phyloP scores from a whole-genome alignment of 179 eudicot species.

The Amaranthus tricolor region DNA sequence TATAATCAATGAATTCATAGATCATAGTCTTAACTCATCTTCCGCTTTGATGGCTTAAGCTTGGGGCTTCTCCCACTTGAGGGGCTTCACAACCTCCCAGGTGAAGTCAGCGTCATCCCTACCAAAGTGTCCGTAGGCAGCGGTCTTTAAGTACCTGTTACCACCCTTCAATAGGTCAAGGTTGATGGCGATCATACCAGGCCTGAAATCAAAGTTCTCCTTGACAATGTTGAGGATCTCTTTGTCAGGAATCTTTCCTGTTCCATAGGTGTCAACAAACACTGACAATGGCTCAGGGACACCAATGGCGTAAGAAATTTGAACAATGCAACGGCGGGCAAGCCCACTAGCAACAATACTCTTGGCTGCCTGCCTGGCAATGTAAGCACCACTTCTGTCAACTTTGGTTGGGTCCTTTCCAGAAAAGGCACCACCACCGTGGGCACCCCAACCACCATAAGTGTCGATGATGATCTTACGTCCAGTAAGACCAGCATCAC shows the following conservation, averaged over 20 bases:
- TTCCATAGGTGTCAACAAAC: slow-evolving; percentile 76
- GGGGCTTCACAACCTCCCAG: slow-evolving; percentile 78
- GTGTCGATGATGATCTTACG: slow-evolving; percentile 83
- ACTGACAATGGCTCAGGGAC: slow-evolving; percentile 85
- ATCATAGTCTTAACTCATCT: not conserved
- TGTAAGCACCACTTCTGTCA: slow-evolving; percentile 82
- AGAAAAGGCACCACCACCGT: slow-evolving; percentile 88
- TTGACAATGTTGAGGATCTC: slow-evolving; percentile 72
- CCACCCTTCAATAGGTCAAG: slow-evolving; percentile 76
- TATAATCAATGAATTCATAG: slow-evolving; percentile 27
- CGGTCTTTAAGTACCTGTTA: slow-evolving; percentile 52
- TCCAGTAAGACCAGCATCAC: slow-evolving; percentile 87
- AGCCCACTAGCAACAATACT: slow-evolving; percentile 83
- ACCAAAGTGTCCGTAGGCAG: slow-evolving; percentile 75
- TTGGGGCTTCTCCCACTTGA: slow-evolving; percentile 71
- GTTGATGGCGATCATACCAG: slow-evolving; percentile 75
- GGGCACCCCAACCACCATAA: slow-evolving; percentile 89
- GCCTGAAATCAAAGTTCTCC: slow-evolving; percentile 84
- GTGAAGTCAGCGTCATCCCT: slow-evolving; percentile 75
- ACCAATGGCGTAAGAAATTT: slow-evolving; percentile 83
- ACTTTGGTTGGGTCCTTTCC: slow-evolving; percentile 93
- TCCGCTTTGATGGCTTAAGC: slow-evolving; percentile 12
- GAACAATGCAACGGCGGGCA: slow-evolving; percentile 78
- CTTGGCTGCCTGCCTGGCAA: slow-evolving; percentile 89
- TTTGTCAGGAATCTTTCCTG: slow-evolving; percentile 79